Percentiles rank a stretch among this genome's conserved stretches.
phyloP scores from a whole-genome alignment of 371 early-diverging fungal species.

The Haplosporangium sp. region DNA sequence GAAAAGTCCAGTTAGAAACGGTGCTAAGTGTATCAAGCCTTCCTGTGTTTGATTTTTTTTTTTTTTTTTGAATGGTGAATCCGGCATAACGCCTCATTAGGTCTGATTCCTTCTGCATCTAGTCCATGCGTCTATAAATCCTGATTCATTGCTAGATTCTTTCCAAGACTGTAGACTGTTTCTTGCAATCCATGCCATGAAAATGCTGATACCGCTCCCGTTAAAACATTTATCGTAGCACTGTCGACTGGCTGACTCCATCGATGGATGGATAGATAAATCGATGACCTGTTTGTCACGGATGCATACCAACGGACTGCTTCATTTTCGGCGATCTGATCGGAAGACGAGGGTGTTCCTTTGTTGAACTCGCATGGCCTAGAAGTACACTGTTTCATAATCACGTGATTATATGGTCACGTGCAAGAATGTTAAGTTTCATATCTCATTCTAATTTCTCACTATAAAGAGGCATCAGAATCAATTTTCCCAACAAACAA shows the following conservation, averaged over 20 bases:
- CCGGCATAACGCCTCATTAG: slow-evolving; percentile 1
- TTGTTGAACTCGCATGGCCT: no score
- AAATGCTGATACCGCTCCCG: slow-evolving; percentile 12
- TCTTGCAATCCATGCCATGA: slow-evolving; percentile 3
- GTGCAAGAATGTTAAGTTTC: no score
- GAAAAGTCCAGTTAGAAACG: no score
- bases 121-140: no score
- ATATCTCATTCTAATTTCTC: no score
- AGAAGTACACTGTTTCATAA: no score
- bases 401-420: no score
- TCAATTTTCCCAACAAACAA: no score
- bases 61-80: neutral
- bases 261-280: slow-evolving; percentile 18
- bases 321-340: slow-evolving; percentile 48
- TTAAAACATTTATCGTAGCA: no score
- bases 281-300: neutral
- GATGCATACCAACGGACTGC: slow-evolving; percentile 52
- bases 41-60: neutral
- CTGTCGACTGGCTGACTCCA: slow-evolving; percentile 16
- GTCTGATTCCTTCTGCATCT: neutral
- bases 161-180: neutral
- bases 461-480: no score
- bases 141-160: no score
- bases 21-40: neutral
- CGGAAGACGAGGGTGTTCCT: slow-evolving; percentile 40